Base-by-base conservation (phyloP, 2,329 filamentous ascomycete species). In the Fusarium verticillioides region DNA sequence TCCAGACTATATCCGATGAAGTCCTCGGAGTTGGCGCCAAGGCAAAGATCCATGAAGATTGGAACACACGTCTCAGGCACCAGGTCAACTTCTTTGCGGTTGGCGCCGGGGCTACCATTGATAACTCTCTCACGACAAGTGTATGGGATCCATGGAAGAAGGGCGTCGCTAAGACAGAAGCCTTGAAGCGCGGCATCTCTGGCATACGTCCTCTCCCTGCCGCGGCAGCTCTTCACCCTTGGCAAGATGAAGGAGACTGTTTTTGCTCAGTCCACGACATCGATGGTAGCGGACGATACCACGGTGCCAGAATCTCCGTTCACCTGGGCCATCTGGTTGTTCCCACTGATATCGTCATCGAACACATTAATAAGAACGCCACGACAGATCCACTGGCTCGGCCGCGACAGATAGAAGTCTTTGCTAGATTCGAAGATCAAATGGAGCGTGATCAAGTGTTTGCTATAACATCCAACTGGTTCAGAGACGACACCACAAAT, bases 211-310 rank as follows among this genome's bases (percentile, higher is more conserved):
- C 74, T 2, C 60, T 65, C 7, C 83, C 86, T 2, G 86, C 87
- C 1, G 77, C 83, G n/a, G 81, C 85, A 1, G 94, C 93, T 2
- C 85, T 97, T 5, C 57, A 63, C 4, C 83, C 85, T 7, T 97
- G 95, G 94, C 85, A 91, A 15, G 93, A 97, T 54, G 88, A 92
- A 39, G 94, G 93, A 26, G 93, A 98, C 70, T 97, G 94, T 82
- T 98, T 94, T 93, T 98, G 96, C 81, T 91, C 92, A 9, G 87
- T 85, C 0, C 79, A 78, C 7, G 82, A 83, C 2, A 72, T 78
- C 16, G 83, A 86, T 54, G 80, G 80, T 19, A 82, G 83, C 21
- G 81, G 82, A 16, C 78, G 80, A 21, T 85, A 86, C 12, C 86
- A 87, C 54, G 89, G 90, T 42, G 89, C 91, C 4, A 88, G 90